phyloP scores from a whole-genome alignment of 2,329 filamentous ascomycete species.

The Pseudocercospora eumusae region DNA sequence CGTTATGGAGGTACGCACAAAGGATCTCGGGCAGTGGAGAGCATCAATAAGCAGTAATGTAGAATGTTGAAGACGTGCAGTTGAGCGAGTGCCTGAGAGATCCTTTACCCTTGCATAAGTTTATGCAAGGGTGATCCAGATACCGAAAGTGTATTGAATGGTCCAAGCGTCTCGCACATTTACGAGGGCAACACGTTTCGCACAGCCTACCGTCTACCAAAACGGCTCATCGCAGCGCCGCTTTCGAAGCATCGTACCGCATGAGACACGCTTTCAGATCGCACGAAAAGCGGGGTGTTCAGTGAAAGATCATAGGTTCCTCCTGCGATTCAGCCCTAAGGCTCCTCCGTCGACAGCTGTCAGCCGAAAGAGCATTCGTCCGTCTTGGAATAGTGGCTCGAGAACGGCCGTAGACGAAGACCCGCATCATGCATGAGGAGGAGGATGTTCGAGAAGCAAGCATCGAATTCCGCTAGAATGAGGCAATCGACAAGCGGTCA shows the following conservation, averaged over 20 bases:
- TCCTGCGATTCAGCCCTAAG: not conserved
- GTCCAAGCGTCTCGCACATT: not conserved
- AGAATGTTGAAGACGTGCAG: not conserved
- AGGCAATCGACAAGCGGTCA: not conserved
- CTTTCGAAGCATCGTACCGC: not conserved
- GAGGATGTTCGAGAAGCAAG: not conserved
- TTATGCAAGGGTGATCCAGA: conserved; percentile 1
- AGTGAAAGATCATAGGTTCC: not conserved
- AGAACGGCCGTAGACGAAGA: not conserved
- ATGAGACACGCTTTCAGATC: not conserved
- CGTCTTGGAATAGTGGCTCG: not conserved
- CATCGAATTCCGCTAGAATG: not conserved
- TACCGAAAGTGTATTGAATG: not conserved
- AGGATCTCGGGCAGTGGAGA: not conserved
- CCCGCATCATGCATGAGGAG: not conserved
- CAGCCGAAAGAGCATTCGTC: not conserved
- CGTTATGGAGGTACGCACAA: not conserved
- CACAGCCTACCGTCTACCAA: not conserved
- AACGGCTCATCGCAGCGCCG: not conserved
- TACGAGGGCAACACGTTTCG: not conserved
- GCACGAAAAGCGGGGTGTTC: not conserved
- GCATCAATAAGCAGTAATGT: not conserved
- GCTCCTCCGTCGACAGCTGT: not conserved
- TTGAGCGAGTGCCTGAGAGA: not conserved
- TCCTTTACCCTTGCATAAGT: not conserved